Conservation (phyloP, 768 basidiomycete genomes). For the Tricholoma bakamatsutake region DNA sequence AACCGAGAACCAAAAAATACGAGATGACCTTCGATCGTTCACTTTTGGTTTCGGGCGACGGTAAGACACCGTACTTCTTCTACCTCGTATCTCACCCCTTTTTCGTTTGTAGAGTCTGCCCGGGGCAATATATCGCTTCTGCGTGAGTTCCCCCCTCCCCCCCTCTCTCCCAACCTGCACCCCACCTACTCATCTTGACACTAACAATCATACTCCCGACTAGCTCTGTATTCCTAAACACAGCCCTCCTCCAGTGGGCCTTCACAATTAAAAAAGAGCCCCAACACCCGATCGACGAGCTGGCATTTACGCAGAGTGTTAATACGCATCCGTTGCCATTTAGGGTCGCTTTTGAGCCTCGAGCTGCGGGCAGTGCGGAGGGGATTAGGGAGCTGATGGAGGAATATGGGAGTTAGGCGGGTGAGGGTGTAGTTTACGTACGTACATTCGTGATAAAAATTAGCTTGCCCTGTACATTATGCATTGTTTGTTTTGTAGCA, state of each 20-base stretch:
- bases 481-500: too few relatives aligned
- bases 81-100: not conserved
- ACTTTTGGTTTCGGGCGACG: conserved; percentile 51
- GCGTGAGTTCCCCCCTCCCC: conserved; percentile 28
- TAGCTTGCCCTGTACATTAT: too few relatives aligned
- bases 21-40: conserved; percentile 48
- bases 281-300: conserved; percentile 48
- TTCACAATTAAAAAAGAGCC: conserved; percentile 53
- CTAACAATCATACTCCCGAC: too few relatives aligned
- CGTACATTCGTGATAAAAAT: too few relatives aligned
- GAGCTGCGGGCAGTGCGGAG: conserved; percentile 21
- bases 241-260: conserved; percentile 59
- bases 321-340: conserved; percentile 47
- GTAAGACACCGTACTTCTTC: conserved; percentile 8
- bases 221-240: conserved; percentile 64
- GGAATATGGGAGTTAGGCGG: conserved; percentile 26
- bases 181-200: too few relatives aligned
- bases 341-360: conserved; percentile 22
- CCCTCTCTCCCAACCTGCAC: not conserved
- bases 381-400: conserved; percentile 34
- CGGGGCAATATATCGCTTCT: conserved; percentile 56
- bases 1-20: conserved; percentile 34
- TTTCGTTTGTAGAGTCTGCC: conserved; percentile 40
- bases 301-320: conserved; percentile 35
- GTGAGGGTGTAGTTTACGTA: not conserved